Conservation (phyloP, 1,284 basidiomycete genomes). For the Microbotryomycetes sp. region DNA sequence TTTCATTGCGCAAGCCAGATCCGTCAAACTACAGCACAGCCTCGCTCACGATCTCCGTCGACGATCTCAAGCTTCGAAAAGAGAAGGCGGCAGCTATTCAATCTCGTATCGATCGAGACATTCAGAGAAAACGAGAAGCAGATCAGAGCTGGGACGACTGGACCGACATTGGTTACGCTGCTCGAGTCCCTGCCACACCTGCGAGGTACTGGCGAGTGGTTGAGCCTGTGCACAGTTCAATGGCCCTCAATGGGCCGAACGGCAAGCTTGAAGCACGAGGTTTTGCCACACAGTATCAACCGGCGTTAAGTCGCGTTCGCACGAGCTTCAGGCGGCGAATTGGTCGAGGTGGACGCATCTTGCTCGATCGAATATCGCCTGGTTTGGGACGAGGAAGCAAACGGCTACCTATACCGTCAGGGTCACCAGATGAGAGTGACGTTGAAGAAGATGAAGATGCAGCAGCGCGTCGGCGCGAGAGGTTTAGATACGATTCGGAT, state of each 20-base stretch:
- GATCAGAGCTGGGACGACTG: slow-evolving; percentile 81
- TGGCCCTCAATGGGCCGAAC: slow-evolving; percentile 7
- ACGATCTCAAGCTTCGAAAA: slow-evolving; percentile 33
- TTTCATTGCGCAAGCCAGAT: slow-evolving; percentile 50
- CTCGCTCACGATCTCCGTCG: slow-evolving; percentile 47
- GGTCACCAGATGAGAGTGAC: not conserved
- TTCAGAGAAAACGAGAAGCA: slow-evolving; percentile 55
- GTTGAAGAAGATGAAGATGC: slow-evolving; percentile 39
- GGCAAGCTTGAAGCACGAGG: slow-evolving; percentile 23
- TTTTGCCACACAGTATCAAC: slow-evolving; percentile 30
- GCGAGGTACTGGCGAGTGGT: slow-evolving; percentile 37
- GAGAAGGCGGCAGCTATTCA: slow-evolving; percentile 60
- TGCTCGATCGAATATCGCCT: slow-evolving; percentile 63
- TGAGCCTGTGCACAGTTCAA: slow-evolving; percentile 30
- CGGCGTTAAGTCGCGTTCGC: slow-evolving; percentile 35
- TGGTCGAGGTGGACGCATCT: slow-evolving; percentile 73
- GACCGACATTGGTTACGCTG: slow-evolving; percentile 54
- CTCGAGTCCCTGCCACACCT: slow-evolving; percentile 40
- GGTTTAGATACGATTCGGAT: slow-evolving; percentile 60
- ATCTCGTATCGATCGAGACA: slow-evolving; percentile 59
- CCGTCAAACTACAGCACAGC: slow-evolving; percentile 44
- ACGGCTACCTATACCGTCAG: not conserved
- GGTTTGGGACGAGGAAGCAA: slow-evolving; percentile 34
- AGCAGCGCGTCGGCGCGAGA: slow-evolving; percentile 51
- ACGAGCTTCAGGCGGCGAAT: slow-evolving; percentile 63